Evolutionary conservation across 2,329 filamentous ascomycete species (phyloP).

Genomic region (Talaromyces funiculosus): DNA sequence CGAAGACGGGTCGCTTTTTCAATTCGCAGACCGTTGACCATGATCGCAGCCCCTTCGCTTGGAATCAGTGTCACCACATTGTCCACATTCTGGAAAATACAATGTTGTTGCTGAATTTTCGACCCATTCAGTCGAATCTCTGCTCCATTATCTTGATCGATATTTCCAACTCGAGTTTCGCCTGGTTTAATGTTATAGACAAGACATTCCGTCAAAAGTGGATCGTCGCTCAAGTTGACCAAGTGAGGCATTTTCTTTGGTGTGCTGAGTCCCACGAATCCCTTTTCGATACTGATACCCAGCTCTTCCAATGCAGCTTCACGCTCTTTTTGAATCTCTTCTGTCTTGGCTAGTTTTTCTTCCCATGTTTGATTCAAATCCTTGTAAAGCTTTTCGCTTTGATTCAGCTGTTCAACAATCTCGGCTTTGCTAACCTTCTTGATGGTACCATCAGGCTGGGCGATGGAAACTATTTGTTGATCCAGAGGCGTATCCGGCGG

Average conservation of each 20-base stretch:
- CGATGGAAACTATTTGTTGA: slow-evolving; percentile 93
- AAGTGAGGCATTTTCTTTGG: slow-evolving; percentile 99
- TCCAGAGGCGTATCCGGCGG: slow-evolving; percentile 87
- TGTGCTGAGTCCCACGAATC: slow-evolving; percentile 88
- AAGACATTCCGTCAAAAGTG: slow-evolving; percentile 86
- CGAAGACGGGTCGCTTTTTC: slow-evolving; percentile 78
- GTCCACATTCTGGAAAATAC: slow-evolving; percentile 87
- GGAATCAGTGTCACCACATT: slow-evolving; percentile 89
- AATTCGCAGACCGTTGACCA: slow-evolving; percentile 93
- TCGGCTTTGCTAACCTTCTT: slow-evolving; percentile 98
- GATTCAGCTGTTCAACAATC: slow-evolving; percentile 91
- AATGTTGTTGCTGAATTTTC: slow-evolving; percentile 87
- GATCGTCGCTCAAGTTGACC: slow-evolving; percentile 94
- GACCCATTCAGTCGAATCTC: slow-evolving; percentile 93
- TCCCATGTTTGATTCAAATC: slow-evolving; percentile 99
- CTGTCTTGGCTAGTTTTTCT: slow-evolving; percentile 88
- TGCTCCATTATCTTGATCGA: slow-evolving; percentile 72
- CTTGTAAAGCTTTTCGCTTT: slow-evolving; percentile 91
- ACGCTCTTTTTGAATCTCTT: slow-evolving; percentile 95
- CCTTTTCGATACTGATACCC: slow-evolving; percentile 98
- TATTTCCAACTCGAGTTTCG: slow-evolving; percentile 87
- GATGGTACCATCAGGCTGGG: slow-evolving; percentile 72
- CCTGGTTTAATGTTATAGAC: slow-evolving; percentile 98
- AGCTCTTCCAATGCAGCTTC: slow-evolving; percentile 93
- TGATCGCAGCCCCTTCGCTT: slow-evolving; percentile 85